phyloP scores from a whole-genome alignment of 768 basidiomycete species.

The Sistotremastrum suecicum region DNA sequence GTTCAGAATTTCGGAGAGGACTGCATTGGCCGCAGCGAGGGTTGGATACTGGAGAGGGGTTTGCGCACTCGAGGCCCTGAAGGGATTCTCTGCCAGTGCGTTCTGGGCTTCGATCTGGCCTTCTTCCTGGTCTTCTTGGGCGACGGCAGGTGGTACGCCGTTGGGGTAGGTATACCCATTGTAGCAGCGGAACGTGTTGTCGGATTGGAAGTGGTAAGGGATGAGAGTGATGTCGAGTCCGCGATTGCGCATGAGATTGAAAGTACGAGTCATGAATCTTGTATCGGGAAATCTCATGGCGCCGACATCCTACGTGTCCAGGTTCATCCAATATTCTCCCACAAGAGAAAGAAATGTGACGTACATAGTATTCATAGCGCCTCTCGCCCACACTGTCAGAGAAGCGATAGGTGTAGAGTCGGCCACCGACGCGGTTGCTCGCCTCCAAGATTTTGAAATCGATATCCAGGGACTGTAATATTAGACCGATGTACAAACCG shows the following conservation, averaged over 20 bases:
- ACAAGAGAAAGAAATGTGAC: too few species aligned
- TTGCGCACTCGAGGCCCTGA: not conserved
- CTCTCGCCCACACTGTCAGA: not conserved
- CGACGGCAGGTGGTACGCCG: not conserved
- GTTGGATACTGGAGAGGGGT: not conserved
- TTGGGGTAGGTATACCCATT: slow-evolving; percentile 11
- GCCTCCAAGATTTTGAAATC: slow-evolving; percentile 12
- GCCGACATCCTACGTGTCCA: slow-evolving; percentile 8
- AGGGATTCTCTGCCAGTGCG: slow-evolving; percentile 3
- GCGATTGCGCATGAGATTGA: slow-evolving; percentile 5
- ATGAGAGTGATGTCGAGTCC: not conserved
- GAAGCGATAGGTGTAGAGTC: slow-evolving; percentile 10
- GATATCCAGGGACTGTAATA: slow-evolving; percentile 10
- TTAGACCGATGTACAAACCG: slow-evolving; percentile 11
- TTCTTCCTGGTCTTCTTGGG: too few species aligned
- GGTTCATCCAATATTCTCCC: too few species aligned
- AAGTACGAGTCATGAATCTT: slow-evolving; percentile 9
- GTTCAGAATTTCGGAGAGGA: slow-evolving; percentile 10
- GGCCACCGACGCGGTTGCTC: slow-evolving; percentile 8
- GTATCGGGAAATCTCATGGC: slow-evolving; percentile 12
- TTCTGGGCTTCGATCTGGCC: not conserved
- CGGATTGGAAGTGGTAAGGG: not conserved
- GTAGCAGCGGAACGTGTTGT: not conserved
- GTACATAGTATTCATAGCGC: slow-evolving; percentile 3
- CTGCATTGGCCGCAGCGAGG: slow-evolving; percentile 10